A percentile compares a stretch with the other conserved stretches of the same genome.
Evolutionary conservation across 1,284 basidiomycete species (phyloP).

Genomic region (Phellinidium pouzarii): DNA sequence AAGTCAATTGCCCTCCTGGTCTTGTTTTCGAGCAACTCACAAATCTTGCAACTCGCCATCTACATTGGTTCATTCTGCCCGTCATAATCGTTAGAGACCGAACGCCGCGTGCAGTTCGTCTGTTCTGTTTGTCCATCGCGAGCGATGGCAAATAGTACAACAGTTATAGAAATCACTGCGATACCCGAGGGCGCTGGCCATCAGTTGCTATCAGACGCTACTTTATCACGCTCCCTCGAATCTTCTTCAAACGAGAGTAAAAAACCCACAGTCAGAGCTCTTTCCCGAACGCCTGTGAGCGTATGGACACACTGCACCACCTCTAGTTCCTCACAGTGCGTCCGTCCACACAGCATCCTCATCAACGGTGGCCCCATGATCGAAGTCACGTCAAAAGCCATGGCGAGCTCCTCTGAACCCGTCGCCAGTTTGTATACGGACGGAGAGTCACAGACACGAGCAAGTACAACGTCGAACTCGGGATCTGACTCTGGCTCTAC

Average conservation of each 20-base stretch:
- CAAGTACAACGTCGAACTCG: background rate
- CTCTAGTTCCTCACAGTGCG: slow-evolving; percentile 1
- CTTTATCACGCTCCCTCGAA: background rate
- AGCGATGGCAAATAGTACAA: background rate
- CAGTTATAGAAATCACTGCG: background rate
- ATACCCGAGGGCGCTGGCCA: background rate
- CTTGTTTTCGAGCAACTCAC: no score
- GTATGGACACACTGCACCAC: background rate
- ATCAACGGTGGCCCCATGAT: background rate
- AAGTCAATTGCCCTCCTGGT: no score
- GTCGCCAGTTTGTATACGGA: background rate
- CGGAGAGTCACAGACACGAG: background rate
- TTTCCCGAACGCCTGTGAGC: background rate
- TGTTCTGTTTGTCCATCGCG: background rate
- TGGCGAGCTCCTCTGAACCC: background rate
- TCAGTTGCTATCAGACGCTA: background rate
- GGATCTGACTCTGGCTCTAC: slow-evolving; percentile 1
- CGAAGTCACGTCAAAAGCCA: slow-evolving; percentile 6
- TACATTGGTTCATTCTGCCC: no score
- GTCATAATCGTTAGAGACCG: background rate
- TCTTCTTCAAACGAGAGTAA: background rate
- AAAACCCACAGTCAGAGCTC: background rate
- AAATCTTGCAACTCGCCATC: no score
- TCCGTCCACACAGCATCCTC: slow-evolving; percentile 12
- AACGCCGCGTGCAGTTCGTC: background rate